phyloP scores from a whole-genome alignment of 2,329 filamentous ascomycete genomes.

The Fusarium ramigenum region DNA sequence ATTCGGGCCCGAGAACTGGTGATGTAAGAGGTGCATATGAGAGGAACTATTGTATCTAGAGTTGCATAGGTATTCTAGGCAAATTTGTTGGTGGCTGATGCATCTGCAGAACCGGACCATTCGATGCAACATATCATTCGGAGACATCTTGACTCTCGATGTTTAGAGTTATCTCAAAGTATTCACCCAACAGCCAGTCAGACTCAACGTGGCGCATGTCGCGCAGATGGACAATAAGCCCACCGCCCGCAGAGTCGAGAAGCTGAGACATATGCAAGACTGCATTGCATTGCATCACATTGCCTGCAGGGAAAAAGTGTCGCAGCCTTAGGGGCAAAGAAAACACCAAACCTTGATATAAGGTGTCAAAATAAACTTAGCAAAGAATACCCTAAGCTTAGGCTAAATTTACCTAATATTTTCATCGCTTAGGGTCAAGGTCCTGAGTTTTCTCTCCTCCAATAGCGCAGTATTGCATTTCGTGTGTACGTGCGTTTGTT shows the following conservation, averaged over 20 bases:
- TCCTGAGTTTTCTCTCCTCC: no score
- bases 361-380: no score
- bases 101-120: not conserved
- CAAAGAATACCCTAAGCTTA: no score
- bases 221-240: slow-evolving; percentile 13
- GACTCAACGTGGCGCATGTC: slow-evolving; percentile 1
- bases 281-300: not conserved
- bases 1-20: slow-evolving; percentile 70
- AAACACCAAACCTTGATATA: no score
- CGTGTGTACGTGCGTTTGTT: not conserved
- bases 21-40: slow-evolving; percentile 3
- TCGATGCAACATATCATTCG: not conserved
- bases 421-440: no score
- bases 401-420: no score
- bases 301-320: not conserved
- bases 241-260: not conserved
- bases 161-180: not conserved
- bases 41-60: not conserved
- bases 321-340: no score
- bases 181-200: not conserved
- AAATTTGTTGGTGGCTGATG: slow-evolving; percentile 14
- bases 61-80: not conserved
- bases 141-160: not conserved
- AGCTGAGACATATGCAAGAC: not conserved
- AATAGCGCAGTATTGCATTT: not conserved